Evolutionary conservation across 1,284 basidiomycete genomes (phyloP), one percentile per base, ranked within the genome.

Genomic region (Stereum hirsutum): DNA sequence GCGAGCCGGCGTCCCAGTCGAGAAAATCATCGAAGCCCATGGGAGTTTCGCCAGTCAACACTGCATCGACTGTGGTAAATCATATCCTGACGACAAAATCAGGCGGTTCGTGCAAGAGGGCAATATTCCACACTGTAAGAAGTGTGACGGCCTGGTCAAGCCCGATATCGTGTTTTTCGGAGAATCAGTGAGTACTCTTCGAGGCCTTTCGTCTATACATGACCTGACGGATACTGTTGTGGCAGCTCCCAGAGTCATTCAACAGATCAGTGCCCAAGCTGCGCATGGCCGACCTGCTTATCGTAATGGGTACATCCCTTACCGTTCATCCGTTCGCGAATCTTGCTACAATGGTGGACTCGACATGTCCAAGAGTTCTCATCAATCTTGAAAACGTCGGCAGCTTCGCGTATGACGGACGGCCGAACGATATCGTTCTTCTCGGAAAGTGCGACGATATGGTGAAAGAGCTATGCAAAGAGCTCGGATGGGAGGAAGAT

Each of bases 81-180:
- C 68, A 0, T 89, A 73, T 50, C 75, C 81, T 38, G 74, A 73
- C 38, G 74, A 78, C n/a, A 77, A 80, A 56, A 83, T 94, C 66
- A 73, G 71, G 55, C 60, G 68, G 10, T 70, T 74, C 6, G 73
- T 91, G 24, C 58, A 68, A 42, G 57, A 64, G 21, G 78, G 77
- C 25, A 60, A 72, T 45, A 77, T 89, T 27, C 80, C 89, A 5
- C 66, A 63, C 36, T 92, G 89, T 58, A 64, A 69, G 42, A 49
- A 55, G 6, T 91, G 88, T 54, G 64, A 64, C 1, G 88, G 87
- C 0, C 66, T 89, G 27, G 83, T 92, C 30, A 94, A 94, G 62
- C 92, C 91, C 4, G 86, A 94, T 55, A 95, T 95, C 38, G 89
- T 94, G n/a, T 94, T 96, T 64, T 95, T 95, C 56, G 92, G 92